Conservation (phyloP, 1,139 yeast species). For the Geotrichum restrictum region DNA sequence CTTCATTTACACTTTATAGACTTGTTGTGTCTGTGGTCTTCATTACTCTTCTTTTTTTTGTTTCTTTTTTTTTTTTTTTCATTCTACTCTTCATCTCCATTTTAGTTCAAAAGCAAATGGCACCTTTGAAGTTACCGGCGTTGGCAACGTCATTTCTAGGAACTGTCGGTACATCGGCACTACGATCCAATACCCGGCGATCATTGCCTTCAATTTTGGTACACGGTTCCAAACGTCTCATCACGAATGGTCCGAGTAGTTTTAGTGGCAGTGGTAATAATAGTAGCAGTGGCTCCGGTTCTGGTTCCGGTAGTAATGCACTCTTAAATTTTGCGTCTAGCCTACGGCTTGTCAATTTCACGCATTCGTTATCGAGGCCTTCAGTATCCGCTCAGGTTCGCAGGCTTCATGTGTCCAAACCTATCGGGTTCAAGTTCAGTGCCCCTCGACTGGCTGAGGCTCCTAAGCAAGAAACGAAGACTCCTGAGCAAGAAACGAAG, state of each 20-base stretch:
- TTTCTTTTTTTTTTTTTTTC: no score
- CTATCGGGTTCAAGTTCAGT: slow-evolving; percentile 1
- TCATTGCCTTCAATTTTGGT: background rate
- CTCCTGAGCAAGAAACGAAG: background rate
- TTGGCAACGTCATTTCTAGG: background rate
- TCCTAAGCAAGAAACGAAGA: background rate
- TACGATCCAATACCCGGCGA: background rate
- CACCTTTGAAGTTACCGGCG: background rate
- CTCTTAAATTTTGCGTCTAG: no score
- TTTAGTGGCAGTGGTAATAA: no score
- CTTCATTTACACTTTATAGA: no score
- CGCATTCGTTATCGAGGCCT: no score
- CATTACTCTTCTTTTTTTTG: no score
- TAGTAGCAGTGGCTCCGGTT: no score
- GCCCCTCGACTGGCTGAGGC: background rate
- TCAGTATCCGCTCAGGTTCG: background rate
- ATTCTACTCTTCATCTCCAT: background rate
- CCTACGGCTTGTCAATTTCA: no score
- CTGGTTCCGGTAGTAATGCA: no score
- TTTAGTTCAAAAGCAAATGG: background rate
- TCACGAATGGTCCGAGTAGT: no score
- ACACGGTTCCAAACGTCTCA: no score
- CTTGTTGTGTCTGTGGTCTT: no score
- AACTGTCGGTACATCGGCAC: background rate
- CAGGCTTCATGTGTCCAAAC: slow-evolving; percentile 6